Conservation (phyloP, 2,329 filamentous ascomycete genomes). For the Orbilia ellipsospora region DNA sequence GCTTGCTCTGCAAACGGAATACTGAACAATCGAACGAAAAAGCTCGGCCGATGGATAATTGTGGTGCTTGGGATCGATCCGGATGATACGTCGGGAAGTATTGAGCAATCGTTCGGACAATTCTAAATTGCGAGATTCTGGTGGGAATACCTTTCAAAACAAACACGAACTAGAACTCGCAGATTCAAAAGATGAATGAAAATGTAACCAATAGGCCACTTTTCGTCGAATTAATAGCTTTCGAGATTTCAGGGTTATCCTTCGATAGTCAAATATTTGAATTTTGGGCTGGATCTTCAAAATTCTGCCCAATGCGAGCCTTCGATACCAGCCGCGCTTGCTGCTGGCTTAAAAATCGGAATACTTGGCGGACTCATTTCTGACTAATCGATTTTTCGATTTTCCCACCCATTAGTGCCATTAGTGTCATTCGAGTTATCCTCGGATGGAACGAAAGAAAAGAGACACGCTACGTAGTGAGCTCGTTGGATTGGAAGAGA, state of each 20-base stretch:
- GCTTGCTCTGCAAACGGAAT: not conserved
- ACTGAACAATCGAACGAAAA: constrained; percentile 15
- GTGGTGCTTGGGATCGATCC: not conserved
- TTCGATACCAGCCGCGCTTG: too few species aligned
- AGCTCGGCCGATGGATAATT: constrained; percentile 26
- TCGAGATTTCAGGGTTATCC: too few species aligned
- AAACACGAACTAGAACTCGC: too few species aligned
- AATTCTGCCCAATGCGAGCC: too few species aligned
- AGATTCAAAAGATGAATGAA: too few species aligned
- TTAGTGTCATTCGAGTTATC: too few species aligned
- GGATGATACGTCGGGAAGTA: constrained; percentile 4
- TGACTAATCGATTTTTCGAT: not conserved
- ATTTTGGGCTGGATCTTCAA: not conserved
- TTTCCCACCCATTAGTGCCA: not conserved
- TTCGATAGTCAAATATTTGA: not conserved
- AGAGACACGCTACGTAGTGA: not conserved
- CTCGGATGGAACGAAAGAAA: too few species aligned
- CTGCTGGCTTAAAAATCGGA: too few species aligned
- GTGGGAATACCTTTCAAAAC: not conserved
- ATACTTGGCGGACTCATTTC: not conserved
- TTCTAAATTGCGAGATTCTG: too few species aligned
- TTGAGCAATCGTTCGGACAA: too few species aligned
- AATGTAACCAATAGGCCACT: too few species aligned
- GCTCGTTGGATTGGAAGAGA: constrained; percentile 1
- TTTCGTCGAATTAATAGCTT: too few species aligned